phyloP scores from a whole-genome alignment of 495 filamentous ascomycete species.

The Aeminium ludgeri region DNA sequence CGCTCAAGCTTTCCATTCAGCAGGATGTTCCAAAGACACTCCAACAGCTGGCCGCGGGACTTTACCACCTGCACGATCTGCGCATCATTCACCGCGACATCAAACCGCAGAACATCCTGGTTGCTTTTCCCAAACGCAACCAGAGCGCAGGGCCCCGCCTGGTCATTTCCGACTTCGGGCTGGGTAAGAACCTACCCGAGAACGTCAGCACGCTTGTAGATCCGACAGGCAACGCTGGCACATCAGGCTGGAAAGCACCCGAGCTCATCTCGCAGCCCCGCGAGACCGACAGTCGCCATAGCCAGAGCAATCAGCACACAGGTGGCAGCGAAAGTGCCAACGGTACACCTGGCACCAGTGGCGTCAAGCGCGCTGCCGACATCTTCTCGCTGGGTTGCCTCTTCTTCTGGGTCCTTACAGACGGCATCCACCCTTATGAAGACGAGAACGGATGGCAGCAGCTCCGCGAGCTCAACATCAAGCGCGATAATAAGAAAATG shows the following conservation, averaged over 20 bases:
- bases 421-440: slow-evolving; percentile 85
- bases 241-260: slow-evolving; percentile 88
- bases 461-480: slow-evolving; percentile 92
- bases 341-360: slow-evolving; percentile 33
- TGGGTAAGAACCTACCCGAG: slow-evolving; percentile 95
- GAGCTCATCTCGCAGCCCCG: slow-evolving; percentile 62
- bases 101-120: slow-evolving; percentile 93
- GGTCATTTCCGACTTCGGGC: slow-evolving; percentile 90
- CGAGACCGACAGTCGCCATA: slow-evolving; percentile 37
- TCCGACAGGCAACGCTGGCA: slow-evolving; percentile 86
- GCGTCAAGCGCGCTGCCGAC: slow-evolving; percentile 87
- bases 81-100: slow-evolving; percentile 94
- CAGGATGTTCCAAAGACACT: slow-evolving; percentile 48
- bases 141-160: slow-evolving; percentile 45
- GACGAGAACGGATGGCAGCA: slow-evolving; percentile 61
- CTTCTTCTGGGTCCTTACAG: slow-evolving; percentile 88
- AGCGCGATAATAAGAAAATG: slow-evolving; percentile 65
- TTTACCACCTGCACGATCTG: slow-evolving; percentile 75
- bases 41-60: slow-evolving; percentile 69
- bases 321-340: slow-evolving; percentile 17
- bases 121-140: slow-evolving; percentile 36
- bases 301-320: slow-evolving; percentile 21
- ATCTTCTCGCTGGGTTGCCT: slow-evolving; percentile 93
- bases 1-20: slow-evolving; percentile 38
- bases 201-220: slow-evolving; percentile 88